phyloP scores from a whole-genome alignment of 768 basidiomycete genomes.

The Gloeostereum incarnatum region DNA sequence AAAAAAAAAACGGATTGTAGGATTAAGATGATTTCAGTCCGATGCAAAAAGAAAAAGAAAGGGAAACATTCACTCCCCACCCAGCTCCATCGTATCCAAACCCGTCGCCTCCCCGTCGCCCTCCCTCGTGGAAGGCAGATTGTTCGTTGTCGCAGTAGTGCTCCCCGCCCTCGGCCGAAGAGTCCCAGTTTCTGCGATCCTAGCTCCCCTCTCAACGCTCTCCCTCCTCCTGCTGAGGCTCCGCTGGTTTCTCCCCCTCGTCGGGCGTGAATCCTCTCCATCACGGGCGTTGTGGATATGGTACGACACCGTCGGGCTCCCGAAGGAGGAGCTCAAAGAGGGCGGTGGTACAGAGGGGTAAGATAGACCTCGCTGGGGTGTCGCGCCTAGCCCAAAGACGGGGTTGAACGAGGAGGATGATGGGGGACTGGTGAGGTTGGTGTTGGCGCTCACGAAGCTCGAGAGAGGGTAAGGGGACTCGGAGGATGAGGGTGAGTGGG shows the following conservation, averaged over 20 bases:
- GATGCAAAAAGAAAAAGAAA: no score
- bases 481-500: constrained; percentile 57
- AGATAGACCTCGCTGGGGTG: constrained; percentile 37
- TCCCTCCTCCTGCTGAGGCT: constrained; percentile 37
- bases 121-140: no score
- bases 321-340: constrained; percentile 70
- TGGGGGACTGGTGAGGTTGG: constrained; percentile 67
- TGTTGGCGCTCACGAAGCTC: constrained; percentile 48
- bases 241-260: constrained; percentile 22
- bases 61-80: no score
- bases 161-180: no score
- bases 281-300: constrained; percentile 28
- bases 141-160: no score
- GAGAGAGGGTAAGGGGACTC: constrained; percentile 66
- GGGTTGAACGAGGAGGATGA: constrained; percentile 47
- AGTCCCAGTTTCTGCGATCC: constrained; percentile 63
- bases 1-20: no score
- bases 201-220: constrained; percentile 54
- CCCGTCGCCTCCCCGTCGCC: no score
- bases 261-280: constrained; percentile 13
- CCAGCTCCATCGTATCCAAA: constrained; percentile 28
- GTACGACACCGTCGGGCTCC: constrained; percentile 50
- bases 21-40: no score
- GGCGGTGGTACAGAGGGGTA: constrained; percentile 84
- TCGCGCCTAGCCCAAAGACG: constrained; percentile 24